A percentile compares a stretch with the other conserved stretches of the same genome.
These are phyloP conservation scores for Metahyphopichia silvanorum DNA, from an alignment of 805 yeast genomes.

Conservation along the genomic window DNA sequence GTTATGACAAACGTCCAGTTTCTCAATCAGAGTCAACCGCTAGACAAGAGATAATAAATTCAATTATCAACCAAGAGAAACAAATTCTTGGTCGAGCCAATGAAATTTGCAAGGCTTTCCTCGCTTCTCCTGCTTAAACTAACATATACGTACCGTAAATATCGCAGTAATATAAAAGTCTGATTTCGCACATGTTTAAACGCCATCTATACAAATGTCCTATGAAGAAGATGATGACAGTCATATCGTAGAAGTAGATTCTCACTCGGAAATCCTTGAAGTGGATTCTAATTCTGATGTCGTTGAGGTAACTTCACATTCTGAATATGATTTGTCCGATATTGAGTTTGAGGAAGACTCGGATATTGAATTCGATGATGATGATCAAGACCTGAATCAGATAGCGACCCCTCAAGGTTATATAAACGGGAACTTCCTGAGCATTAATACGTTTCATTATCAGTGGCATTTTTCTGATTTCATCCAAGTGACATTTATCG, in stretches of 20 bases:
- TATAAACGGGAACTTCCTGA: constrained; percentile 1
- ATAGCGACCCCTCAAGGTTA: background rate
- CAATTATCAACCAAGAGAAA: constrained; percentile 20
- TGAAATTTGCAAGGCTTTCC: too few species aligned
- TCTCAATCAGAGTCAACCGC: background rate
- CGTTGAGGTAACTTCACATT: too few species aligned
- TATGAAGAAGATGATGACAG: too few species aligned
- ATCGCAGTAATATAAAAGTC: too few species aligned
- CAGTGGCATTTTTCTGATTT: constrained; percentile 26
- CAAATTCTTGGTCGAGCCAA: constrained; percentile 15
- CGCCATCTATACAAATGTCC: too few species aligned
- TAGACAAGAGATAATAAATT: constrained; percentile 6
- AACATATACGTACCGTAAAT: too few species aligned
- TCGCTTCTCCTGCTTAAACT: too few species aligned
- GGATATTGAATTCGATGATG: constrained; percentile 9
- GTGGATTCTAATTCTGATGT: too few species aligned
- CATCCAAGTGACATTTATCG: constrained; percentile 20
- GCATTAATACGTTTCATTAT: constrained; percentile 12
- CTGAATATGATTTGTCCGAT: too few species aligned
- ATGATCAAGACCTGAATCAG: constrained; percentile 3
- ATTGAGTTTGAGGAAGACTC: constrained; percentile 3
- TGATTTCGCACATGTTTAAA: too few species aligned
- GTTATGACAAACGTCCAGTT: constrained; percentile 16
- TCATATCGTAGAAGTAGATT: too few species aligned
- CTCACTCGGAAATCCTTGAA: too few species aligned